A percentile compares a stretch with the other conserved stretches of the same genome.
Evolutionary conservation across 306 rosid genomes (phyloP).

Genomic region (Oxytropis ochrocephala): DNA sequence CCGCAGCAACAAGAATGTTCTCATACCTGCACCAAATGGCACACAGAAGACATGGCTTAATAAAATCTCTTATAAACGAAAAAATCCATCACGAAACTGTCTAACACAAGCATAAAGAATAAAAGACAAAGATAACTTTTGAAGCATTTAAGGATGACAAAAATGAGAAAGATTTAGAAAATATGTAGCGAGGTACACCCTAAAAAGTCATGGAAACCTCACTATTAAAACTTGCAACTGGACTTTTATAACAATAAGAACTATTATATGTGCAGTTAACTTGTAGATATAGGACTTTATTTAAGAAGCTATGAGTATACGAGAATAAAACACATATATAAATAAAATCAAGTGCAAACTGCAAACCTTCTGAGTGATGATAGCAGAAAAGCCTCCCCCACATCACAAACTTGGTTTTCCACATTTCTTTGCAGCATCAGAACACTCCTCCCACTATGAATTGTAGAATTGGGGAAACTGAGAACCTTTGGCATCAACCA

Average conservation of each 20-base stretch:
- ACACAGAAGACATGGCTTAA: background rate
- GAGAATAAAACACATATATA: background rate
- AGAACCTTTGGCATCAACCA: constrained; percentile 88
- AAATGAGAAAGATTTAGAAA: background rate
- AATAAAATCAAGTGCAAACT: background rate
- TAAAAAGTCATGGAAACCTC: background rate
- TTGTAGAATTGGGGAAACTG: constrained; percentile 53
- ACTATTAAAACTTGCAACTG: background rate
- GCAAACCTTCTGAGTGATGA: constrained; percentile 81
- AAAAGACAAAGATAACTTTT: background rate
- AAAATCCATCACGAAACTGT: background rate
- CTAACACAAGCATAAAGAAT: constrained; percentile 9
- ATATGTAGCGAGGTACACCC: background rate
- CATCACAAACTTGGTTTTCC: constrained; percentile 76
- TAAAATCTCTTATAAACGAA: background rate
- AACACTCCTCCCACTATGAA: constrained; percentile 64
- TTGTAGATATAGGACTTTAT: background rate
- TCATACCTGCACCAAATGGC: constrained; percentile 76
- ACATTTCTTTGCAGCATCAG: constrained; percentile 57
- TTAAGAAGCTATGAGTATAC: background rate
- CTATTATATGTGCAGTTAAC: background rate
- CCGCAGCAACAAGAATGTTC: constrained; percentile 69
- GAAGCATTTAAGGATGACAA: background rate
- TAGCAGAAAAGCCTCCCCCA: constrained; percentile 82
- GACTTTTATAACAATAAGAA: background rate